Evolutionary conservation across 2,329 filamentous ascomycete species (phyloP).

Genomic region (Pseudofabraea citricarpa): DNA sequence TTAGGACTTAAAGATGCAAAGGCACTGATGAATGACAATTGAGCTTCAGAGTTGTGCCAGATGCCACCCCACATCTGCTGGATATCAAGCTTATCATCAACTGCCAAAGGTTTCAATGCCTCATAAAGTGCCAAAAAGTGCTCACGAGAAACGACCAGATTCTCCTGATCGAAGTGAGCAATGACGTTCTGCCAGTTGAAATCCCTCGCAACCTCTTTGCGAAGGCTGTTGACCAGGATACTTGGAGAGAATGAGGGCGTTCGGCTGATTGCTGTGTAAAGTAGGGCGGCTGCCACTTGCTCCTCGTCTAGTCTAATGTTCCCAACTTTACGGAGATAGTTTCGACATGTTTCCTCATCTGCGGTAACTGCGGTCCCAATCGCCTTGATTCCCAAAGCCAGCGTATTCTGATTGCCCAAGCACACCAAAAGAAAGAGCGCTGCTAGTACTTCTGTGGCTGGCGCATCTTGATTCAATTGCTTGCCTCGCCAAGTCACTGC

Average conservation of each 20-base stretch:
- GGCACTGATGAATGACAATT: constrained; percentile 88
- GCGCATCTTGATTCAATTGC: constrained; percentile 56
- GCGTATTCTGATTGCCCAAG: constrained; percentile 52
- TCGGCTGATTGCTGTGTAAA: constrained; percentile 58
- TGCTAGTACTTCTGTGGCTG: constrained; percentile 67
- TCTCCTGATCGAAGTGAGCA: constrained; percentile 73
- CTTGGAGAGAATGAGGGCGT: constrained; percentile 48
- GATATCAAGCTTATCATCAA: constrained; percentile 67
- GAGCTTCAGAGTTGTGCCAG: constrained; percentile 83
- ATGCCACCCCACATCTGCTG: constrained; percentile 84
- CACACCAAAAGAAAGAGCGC: constrained; percentile 66
- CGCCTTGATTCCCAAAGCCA: constrained; percentile 67
- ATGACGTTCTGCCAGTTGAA: constrained; percentile 72
- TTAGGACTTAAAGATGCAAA: constrained; percentile 73
- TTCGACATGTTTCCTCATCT: constrained; percentile 62
- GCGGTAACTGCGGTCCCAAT: constrained; percentile 71
- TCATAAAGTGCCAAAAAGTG: constrained; percentile 83
- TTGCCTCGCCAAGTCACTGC: constrained; percentile 59
- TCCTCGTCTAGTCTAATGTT: constrained; percentile 67
- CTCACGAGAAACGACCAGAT: constrained; percentile 67
- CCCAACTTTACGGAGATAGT: constrained; percentile 48
- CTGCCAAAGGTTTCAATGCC: constrained; percentile 69
- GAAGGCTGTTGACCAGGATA: constrained; percentile 56
- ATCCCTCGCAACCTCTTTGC: constrained; percentile 55
- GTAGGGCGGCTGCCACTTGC: constrained; percentile 75